These are phyloP conservation scores for Amanita pseudoporphyria DNA, from an alignment of 768 basidiomycete genomes.

Conservation along the genomic window DNA sequence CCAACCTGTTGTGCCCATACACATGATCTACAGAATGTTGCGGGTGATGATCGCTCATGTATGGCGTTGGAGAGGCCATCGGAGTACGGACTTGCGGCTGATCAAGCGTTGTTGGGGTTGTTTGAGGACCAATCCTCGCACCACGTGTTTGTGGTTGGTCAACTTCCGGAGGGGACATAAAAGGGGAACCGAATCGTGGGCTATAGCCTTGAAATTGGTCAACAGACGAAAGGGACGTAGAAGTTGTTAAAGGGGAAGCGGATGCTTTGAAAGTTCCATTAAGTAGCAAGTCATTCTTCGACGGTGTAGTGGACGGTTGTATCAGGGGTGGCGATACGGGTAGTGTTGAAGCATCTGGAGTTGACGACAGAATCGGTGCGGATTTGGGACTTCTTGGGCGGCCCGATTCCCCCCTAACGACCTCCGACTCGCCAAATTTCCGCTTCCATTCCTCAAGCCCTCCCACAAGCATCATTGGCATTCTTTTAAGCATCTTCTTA, in stretches of 20 bases:
- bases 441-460: constrained; percentile 77
- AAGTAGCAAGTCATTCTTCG: not conserved
- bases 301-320: not conserved
- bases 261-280: constrained; percentile 9
- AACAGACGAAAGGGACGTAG: not conserved
- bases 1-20: constrained; percentile 7
- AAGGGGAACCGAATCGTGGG: constrained; percentile 8
- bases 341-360: not conserved
- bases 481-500: constrained; percentile 56
- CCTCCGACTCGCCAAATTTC: constrained; percentile 34
- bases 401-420: constrained; percentile 13
- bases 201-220: not conserved
- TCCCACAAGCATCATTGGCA: constrained; percentile 78
- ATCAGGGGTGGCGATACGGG: not conserved
- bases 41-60: constrained; percentile 9
- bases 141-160: not conserved
- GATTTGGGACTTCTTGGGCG: constrained; percentile 16
- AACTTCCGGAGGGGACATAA: not conserved
- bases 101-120: not conserved
- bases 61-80: constrained; percentile 14
- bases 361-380: not conserved
- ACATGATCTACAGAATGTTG: not conserved
- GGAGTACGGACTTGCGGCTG: constrained; percentile 5
- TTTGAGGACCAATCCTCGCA: constrained; percentile 3
- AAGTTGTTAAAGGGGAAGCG: constrained; percentile 8